Evolutionary conservation across 768 basidiomycete species (phyloP).

Genomic region (Boletus subparvulus): DNA sequence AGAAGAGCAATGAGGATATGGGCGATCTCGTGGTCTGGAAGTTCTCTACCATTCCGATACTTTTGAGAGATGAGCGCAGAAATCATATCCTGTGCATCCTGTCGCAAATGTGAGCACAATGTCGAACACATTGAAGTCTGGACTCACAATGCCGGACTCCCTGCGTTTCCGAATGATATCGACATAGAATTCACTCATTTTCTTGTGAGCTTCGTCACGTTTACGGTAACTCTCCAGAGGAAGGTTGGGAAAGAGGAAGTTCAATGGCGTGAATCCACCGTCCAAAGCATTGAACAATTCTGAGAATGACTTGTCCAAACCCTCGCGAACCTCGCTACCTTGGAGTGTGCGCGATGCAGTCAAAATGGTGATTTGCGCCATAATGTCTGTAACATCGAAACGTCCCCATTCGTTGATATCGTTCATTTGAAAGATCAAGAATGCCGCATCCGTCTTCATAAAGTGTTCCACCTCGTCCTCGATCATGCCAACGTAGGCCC

Average conservation of each 20-base stretch:
- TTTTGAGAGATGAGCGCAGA: conserved; percentile 77
- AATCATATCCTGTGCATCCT: conserved; percentile 90
- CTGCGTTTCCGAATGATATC: conserved; percentile 78
- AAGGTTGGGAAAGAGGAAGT: conserved; percentile 92
- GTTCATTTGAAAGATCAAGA: conserved; percentile 60
- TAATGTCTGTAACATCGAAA: conserved; percentile 69
- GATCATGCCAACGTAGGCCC: conserved; percentile 79
- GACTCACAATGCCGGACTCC: conserved; percentile 43
- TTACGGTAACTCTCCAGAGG: conserved; percentile 88
- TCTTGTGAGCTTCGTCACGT: conserved; percentile 86
- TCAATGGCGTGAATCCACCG: conserved; percentile 93
- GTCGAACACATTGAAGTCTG: not conserved
- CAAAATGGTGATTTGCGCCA: conserved; percentile 90
- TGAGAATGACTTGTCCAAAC: conserved; percentile 82
- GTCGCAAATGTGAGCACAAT: conserved; percentile 20
- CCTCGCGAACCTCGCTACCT: conserved; percentile 82
- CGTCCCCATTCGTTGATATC: conserved; percentile 75
- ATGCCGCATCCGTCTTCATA: conserved; percentile 61
- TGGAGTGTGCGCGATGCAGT: conserved; percentile 94
- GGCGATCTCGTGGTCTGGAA: conserved; percentile 90
- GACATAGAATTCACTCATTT: conserved; percentile 93
- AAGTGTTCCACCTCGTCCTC: conserved; percentile 74
- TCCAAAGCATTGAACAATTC: conserved; percentile 85
- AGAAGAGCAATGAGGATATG: conserved; percentile 98
- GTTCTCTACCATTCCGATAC: conserved; percentile 75